A percentile compares a stretch with the other conserved stretches of the same genome.
These are phyloP conservation scores for Neurospora sp. DNA, from an alignment of 495 filamentous ascomycete genomes.

Conservation along the genomic window DNA sequence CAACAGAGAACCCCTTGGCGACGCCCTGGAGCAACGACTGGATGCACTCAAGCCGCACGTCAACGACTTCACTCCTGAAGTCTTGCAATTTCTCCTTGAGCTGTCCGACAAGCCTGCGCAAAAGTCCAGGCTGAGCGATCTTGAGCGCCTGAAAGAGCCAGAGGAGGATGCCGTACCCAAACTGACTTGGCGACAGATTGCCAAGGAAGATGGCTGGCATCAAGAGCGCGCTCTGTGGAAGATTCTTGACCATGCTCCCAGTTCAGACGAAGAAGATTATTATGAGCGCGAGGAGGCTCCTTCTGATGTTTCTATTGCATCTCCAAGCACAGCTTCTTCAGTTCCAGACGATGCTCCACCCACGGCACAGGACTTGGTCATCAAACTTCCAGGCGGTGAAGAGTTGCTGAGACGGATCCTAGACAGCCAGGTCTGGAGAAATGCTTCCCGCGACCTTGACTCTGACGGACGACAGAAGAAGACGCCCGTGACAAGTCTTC, in stretches of 20 bases:
- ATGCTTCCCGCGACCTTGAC: slow-evolving; percentile 20
- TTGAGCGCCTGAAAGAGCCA: slow-evolving; percentile 42
- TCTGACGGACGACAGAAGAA: slow-evolving; percentile 28
- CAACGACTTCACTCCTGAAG: slow-evolving; percentile 61
- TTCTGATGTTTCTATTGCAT: slow-evolving; percentile 22
- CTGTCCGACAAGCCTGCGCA: slow-evolving; percentile 73
- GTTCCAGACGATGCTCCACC: slow-evolving; percentile 25
- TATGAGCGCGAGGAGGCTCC: slow-evolving; percentile 25
- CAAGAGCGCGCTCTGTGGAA: slow-evolving; percentile 67
- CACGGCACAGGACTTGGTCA: slow-evolving; percentile 26
- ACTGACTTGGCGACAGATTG: slow-evolving; percentile 67
- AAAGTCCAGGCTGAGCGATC: slow-evolving; percentile 51
- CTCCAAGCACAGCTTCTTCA: slow-evolving; percentile 14
- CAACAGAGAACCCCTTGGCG: slow-evolving; percentile 69
- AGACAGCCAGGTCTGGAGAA: slow-evolving; percentile 57
- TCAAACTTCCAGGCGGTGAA: slow-evolving; percentile 25
- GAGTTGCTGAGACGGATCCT: slow-evolving; percentile 38
- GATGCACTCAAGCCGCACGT: slow-evolving; percentile 43
- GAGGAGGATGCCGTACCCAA: slow-evolving; percentile 28
- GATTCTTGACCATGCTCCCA: slow-evolving; percentile 60
- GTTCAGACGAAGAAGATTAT: slow-evolving; percentile 49
- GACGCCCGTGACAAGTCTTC: slow-evolving; percentile 55
- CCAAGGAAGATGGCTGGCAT: slow-evolving; percentile 60
- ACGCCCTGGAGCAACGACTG: slow-evolving; percentile 57
- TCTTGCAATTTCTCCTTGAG: slow-evolving; percentile 67